Conservation (phyloP, 225 moss, liverwort and hornwort species). For the Takakia lepidozioides region DNA sequence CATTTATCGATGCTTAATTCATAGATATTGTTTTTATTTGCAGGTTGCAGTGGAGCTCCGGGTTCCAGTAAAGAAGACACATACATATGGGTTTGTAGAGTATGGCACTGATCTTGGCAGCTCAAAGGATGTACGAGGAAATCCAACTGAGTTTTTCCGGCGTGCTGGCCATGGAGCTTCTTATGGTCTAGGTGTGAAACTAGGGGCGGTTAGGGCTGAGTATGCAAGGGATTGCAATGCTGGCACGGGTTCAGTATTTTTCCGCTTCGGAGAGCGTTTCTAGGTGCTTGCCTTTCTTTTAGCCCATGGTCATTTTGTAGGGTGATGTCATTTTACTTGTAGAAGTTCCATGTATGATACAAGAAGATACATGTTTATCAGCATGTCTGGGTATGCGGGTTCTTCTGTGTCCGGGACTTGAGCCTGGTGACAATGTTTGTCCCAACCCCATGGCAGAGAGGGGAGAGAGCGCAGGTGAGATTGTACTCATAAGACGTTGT, state of each 20-base stretch:
- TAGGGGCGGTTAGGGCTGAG: slow-evolving; percentile 81
- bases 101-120: slow-evolving; percentile 83
- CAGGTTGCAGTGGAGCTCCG: slow-evolving; percentile 75
- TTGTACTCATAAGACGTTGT: no score
- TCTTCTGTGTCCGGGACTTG: no score
- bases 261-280: slow-evolving; percentile 89
- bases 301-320: no score
- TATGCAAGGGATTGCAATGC: slow-evolving; percentile 90
- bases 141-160: slow-evolving; percentile 84
- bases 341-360: no score
- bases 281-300: slow-evolving; percentile 16
- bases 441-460: no score
- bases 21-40: no score
- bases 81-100: slow-evolving; percentile 77
- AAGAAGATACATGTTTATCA: no score
- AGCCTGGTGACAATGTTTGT: no score
- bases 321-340: no score
- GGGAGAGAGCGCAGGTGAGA: no score
- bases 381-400: no score
- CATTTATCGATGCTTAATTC: not conserved
- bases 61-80: slow-evolving; percentile 68
- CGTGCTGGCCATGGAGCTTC: slow-evolving; percentile 71
- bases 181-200: slow-evolving; percentile 71
- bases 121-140: slow-evolving; percentile 90
- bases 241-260: slow-evolving; percentile 68